Evolutionary conservation across 116 monocot genomes (phyloP), one percentile per base, ranked within the genome.

Genomic region (Posidonia oceanica): DNA sequence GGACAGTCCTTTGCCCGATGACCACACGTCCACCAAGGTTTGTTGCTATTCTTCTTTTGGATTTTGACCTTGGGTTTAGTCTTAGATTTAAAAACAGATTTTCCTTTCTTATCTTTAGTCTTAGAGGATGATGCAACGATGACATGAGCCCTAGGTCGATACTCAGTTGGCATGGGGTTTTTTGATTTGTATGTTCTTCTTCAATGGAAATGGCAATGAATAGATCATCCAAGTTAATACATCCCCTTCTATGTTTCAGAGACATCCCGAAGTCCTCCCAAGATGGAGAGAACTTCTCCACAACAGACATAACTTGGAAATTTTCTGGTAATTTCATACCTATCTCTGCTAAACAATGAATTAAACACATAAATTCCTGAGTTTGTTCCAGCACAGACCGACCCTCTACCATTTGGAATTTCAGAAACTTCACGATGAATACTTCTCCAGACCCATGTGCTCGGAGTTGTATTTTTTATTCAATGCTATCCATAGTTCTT

Each of bases 231-330:
- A 61, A 11, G 20, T 12, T 61, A n/a, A n/a, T n/a, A n/a, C n/a
- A n/a, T n/a, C n/a, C n/a, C n/a, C n/a, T n/a, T n/a, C n/a, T n/a
- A 6, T 61, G 61, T n/a, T 61, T 61, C 10, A 61, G 61, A 22
- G 61, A 22, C 61, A 61, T 61, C 17, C 61, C 61, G 8, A 61
- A 61, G 21, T 61, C 61, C 17, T 61, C 61, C 61, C 61, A 61
- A 4, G 22, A 22, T 22, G 17, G 17, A 16, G 61, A n/a, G 0
- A 61, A 29, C 29, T 61, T 61, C 36, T 63, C 63, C 29, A 29
- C 29, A 29, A 29, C 29, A 29, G 29, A 29, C 29, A 29, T 29
- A 29, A 29, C 29, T 29, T 29, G 29, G 29, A 29, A 29, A 29
- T 29, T 29, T 29, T 29, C 29, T 29, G 29, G 29, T 29, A 29